A percentile compares a stretch with the other conserved stretches of the same genome.
Conservation (phyloP, 257 asterid species). For the Ligustrum vulgare region DNA sequence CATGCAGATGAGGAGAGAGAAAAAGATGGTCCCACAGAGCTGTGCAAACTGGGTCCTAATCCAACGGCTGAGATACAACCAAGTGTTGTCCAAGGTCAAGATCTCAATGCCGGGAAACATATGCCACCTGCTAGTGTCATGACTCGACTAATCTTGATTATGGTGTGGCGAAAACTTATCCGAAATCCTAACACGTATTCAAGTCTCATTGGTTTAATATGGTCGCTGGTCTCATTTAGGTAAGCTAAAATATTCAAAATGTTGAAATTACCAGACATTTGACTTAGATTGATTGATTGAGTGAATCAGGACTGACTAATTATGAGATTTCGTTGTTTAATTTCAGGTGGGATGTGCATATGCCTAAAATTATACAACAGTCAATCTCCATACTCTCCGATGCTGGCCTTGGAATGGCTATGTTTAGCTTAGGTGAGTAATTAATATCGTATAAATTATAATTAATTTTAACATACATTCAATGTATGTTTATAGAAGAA, state of each 20-base stretch:
- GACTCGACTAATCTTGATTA: conserved; percentile 54
- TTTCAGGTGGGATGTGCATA: conserved; percentile 33
- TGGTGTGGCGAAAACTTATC: conserved; percentile 65
- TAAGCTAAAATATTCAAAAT: background rate
- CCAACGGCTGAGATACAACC: conserved; percentile 43
- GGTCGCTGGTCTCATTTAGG: conserved; percentile 30
- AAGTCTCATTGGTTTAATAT: conserved; percentile 33
- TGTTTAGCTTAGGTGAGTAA: conserved; percentile 33
- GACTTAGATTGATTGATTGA: background rate
- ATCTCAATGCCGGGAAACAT: conserved; percentile 33
- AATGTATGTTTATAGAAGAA: too few species aligned
- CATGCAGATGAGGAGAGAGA: conserved; percentile 48
- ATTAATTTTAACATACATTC: too few species aligned
- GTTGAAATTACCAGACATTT: background rate
- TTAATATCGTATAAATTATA: background rate
- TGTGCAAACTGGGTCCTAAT: conserved; percentile 41
- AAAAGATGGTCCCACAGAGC: conserved; percentile 37
- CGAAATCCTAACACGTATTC: conserved; percentile 36
- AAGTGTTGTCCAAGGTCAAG: conserved; percentile 22
- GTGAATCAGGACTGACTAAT: background rate
- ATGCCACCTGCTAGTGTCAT: conserved; percentile 64
- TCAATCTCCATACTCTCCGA: conserved; percentile 36
- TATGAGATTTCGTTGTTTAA: background rate
- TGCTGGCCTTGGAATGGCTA: conserved; percentile 40
- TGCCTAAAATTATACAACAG: conserved; percentile 27